A percentile compares a stretch with the other conserved stretches of the same genome.
phyloP scores from a whole-genome alignment of 176 grass and related monocot genomes.

The Eremochloa ophiuroides region DNA sequence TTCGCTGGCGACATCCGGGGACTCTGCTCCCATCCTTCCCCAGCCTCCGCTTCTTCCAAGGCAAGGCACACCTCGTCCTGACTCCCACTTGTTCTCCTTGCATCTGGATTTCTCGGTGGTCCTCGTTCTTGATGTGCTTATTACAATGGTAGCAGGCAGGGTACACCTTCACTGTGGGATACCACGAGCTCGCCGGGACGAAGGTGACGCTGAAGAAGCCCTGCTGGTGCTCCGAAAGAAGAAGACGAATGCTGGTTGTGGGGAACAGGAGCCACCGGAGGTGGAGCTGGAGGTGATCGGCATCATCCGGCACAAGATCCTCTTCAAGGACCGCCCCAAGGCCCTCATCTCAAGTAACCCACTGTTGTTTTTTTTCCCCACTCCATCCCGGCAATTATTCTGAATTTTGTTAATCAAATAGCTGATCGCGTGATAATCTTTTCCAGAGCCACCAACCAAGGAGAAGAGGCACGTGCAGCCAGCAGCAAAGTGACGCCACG shows the following conservation, averaged over 20 bases:
- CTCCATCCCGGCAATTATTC: neutral
- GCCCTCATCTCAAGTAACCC: slow-evolving; percentile 80
- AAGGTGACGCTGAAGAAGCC: slow-evolving; percentile 84
- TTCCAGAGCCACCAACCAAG: slow-evolving; percentile 12
- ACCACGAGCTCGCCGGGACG: slow-evolving; percentile 85
- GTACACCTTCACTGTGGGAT: slow-evolving; percentile 82
- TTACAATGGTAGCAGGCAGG: slow-evolving; percentile 44
- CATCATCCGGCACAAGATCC: slow-evolving; percentile 83
- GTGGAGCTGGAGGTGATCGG: slow-evolving; percentile 75
- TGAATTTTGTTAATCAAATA: neutral
- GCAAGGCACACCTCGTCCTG: no score
- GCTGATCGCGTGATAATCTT: neutral
- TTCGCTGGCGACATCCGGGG: slow-evolving; percentile 55
- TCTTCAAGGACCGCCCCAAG: slow-evolving; percentile 89
- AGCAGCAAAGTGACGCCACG: neutral
- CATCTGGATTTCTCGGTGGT: no score
- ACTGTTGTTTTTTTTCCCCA: neutral
- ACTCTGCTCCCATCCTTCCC: slow-evolving; percentile 57
- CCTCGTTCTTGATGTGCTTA: no score
- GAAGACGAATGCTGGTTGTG: neutral
- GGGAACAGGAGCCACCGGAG: neutral
- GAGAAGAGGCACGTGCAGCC: slow-evolving; percentile 36
- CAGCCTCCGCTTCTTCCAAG: slow-evolving; percentile 48
- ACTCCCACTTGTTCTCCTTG: no score
- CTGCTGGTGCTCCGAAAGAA: slow-evolving; percentile 74